Conservation (phyloP, 495 filamentous ascomycete genomes). For the Cenococcum geophilum region DNA sequence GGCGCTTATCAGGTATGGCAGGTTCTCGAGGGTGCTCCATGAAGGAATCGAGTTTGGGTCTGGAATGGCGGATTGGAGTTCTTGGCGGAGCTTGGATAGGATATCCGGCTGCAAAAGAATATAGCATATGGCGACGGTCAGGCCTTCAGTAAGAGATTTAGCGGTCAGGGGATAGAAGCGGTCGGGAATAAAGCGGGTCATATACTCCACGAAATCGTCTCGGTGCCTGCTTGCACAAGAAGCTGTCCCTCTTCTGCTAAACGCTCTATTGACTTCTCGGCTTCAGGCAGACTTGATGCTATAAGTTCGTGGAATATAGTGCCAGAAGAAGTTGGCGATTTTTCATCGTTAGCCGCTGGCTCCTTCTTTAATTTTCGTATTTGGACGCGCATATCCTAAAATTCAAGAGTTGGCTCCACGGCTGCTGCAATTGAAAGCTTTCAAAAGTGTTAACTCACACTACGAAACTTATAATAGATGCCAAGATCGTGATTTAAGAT, state of each 20-base stretch:
- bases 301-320: constrained; percentile 15
- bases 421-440: no score
- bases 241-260: constrained; percentile 17
- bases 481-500: no score
- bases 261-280: constrained; percentile 16
- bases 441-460: no score
- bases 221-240: constrained; percentile 18
- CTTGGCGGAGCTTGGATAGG: neutral
- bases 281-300: constrained; percentile 2
- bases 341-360: no score
- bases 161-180: neutral
- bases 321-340: no score
- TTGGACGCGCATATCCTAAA: no score
- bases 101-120: neutral
- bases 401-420: no score
- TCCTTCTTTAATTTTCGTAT: no score
- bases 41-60: neutral
- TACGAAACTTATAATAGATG: no score
- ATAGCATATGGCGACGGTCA: neutral
- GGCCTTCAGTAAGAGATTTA: constrained; percentile 18
- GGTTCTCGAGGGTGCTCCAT: neutral
- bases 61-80: neutral
- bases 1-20: neutral
- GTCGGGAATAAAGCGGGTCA: constrained; percentile 16
- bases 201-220: constrained; percentile 32